phyloP scores from a whole-genome alignment of 1,139 yeast genomes.

The Geotrichum phurueaensis region DNA sequence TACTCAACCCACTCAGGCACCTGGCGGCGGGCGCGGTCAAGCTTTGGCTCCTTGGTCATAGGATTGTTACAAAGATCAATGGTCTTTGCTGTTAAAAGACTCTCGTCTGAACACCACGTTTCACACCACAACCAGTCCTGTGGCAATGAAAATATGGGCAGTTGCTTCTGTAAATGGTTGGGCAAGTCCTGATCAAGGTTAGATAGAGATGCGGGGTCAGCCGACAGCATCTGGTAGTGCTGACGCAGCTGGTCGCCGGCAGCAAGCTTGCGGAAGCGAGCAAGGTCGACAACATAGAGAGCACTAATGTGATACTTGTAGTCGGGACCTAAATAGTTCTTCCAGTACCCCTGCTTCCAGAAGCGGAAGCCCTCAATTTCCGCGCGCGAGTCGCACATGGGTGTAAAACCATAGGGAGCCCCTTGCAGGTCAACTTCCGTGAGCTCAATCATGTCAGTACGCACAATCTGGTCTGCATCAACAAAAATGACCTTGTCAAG shows the following conservation, averaged over 20 bases:
- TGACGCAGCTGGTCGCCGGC: slow-evolving; percentile 78
- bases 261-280: slow-evolving; percentile 52
- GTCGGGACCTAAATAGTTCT: slow-evolving; percentile 51
- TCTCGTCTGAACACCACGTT: slow-evolving; percentile 79
- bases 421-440: slow-evolving; percentile 63
- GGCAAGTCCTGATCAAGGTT: slow-evolving; percentile 91
- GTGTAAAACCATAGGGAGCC: slow-evolving; percentile 78
- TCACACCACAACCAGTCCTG: slow-evolving; percentile 93
- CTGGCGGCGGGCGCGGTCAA: slow-evolving; percentile 66
- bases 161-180: slow-evolving; percentile 64
- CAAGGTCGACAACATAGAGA: slow-evolving; percentile 71
- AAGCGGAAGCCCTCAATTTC: slow-evolving; percentile 85
- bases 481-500: slow-evolving; percentile 73
- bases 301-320: slow-evolving; percentile 79
- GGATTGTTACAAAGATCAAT: slow-evolving; percentile 84
- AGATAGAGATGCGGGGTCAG: slow-evolving; percentile 71
- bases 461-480: slow-evolving; percentile 75
- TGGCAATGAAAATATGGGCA: slow-evolving; percentile 68
- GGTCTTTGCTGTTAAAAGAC: slow-evolving; percentile 58
- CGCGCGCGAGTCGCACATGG: slow-evolving; percentile 76
- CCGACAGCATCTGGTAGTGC: slow-evolving; percentile 80
- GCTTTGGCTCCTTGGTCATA: slow-evolving; percentile 66
- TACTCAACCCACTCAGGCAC: slow-evolving; percentile 72
- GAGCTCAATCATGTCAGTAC: slow-evolving; percentile 66
- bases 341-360: slow-evolving; percentile 95